Conservation (phyloP, 2,329 filamentous ascomycete species). For the Colletotrichum melonis region DNA sequence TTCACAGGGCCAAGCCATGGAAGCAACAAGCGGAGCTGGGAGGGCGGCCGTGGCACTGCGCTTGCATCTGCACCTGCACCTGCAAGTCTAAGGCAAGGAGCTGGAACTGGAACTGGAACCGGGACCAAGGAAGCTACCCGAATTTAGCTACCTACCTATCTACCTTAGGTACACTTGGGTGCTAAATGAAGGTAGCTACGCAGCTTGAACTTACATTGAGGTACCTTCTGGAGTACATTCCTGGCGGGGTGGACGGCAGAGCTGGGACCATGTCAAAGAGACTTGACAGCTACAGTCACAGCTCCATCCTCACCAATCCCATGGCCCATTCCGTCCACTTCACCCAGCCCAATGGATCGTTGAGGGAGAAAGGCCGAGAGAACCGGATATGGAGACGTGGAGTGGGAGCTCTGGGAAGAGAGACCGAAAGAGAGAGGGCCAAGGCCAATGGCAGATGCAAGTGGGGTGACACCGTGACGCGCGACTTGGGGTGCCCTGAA, state of each 20-base stretch:
- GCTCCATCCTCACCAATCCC: background rate
- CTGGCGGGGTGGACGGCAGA: background rate
- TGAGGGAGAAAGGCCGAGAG: background rate
- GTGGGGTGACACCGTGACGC: background rate
- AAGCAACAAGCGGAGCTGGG: background rate
- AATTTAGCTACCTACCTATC: too few species aligned
- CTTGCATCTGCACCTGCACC: background rate
- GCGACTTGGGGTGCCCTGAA: background rate
- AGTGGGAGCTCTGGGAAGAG: background rate
- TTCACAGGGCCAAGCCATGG: background rate
- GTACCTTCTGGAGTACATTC: background rate
- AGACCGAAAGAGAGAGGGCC: background rate
- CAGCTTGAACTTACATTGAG: background rate
- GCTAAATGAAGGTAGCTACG: too few species aligned
- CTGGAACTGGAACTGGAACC: background rate
- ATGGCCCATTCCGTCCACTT: background rate
- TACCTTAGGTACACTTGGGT: too few species aligned
- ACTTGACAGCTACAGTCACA: background rate
- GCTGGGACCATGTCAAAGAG: background rate
- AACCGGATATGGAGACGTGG: background rate
- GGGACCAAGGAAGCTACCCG: too few species aligned
- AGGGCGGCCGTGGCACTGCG: background rate
- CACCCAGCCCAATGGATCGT: background rate
- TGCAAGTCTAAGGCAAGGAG: background rate
- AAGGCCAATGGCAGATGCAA: slow-evolving; percentile 1